Evolutionary conservation across 1,284 basidiomycete genomes (phyloP).

Genomic region (Leccinum glutinopallens): DNA sequence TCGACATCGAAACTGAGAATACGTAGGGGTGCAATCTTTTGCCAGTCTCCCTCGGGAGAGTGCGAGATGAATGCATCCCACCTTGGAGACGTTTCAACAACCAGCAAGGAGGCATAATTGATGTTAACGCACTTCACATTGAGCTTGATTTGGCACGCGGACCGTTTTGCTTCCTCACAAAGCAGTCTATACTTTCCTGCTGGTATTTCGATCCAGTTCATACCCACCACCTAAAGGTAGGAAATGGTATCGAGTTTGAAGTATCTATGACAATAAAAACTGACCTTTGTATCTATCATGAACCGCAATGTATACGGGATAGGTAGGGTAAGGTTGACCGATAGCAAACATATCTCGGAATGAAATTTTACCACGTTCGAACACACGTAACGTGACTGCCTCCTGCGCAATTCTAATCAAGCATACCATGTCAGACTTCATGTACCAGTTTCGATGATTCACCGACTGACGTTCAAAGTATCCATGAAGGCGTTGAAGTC

Average conservation of each 20-base stretch:
- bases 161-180: conserved; percentile 59
- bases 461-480: conserved; percentile 73
- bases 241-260: not conserved
- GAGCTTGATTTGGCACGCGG: conserved; percentile 87
- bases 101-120: not conserved
- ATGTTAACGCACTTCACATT: conserved; percentile 59
- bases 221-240: conserved; percentile 76
- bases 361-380: conserved; percentile 81
- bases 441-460: not conserved
- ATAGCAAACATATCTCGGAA: conserved; percentile 68
- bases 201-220: conserved; percentile 96
- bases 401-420: conserved; percentile 34
- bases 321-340: conserved; percentile 62
- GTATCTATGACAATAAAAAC: conserved; percentile 7
- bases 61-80: conserved; percentile 86
- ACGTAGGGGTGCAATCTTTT: conserved; percentile 85
- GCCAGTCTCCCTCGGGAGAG: conserved; percentile 87
- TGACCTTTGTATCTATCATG: conserved; percentile 93
- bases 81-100: conserved; percentile 42
- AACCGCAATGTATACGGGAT: conserved; percentile 87
- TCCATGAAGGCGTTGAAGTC: conserved; percentile 68
- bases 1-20: conserved; percentile 97
- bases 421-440: conserved; percentile 10
- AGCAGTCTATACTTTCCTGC: conserved; percentile 77
- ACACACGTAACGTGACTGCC: conserved; percentile 70